These are phyloP conservation scores for Rhododendron molle DNA, from an alignment of 148 eudicot species.

Conservation along the genomic window DNA sequence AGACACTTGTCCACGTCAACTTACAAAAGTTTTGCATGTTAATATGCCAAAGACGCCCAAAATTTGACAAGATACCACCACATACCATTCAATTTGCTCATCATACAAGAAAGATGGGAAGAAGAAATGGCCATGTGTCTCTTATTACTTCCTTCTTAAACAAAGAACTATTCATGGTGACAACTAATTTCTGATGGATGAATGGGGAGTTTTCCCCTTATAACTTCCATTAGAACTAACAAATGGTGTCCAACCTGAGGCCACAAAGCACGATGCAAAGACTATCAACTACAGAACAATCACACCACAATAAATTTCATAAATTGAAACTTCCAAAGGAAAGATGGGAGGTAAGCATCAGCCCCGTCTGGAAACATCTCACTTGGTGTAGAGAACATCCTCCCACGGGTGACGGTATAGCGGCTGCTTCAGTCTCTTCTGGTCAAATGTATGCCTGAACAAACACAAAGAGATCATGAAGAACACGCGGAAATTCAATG, in stretches of 20 bases:
- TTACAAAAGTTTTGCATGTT: not conserved
- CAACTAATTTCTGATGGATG: not conserved
- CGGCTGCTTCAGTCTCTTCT: conserved; percentile 98
- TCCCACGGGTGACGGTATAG: conserved; percentile 99
- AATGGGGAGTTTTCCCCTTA: not conserved
- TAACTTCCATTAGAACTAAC: not conserved
- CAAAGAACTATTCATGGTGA: not conserved
- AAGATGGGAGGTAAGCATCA: conserved; percentile 4
- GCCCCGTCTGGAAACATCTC: conserved; percentile 25
- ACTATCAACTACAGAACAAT: conserved; percentile 13
- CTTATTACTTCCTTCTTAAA: not conserved
- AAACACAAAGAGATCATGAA: not conserved
- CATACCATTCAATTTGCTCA: not conserved
- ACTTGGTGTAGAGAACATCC: conserved; percentile 97
- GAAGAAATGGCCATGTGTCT: not conserved
- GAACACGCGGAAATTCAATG: not conserved
- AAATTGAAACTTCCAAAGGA: not conserved
- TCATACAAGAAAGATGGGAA: not conserved
- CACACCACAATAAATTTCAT: conserved; percentile 6
- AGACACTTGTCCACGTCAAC: not conserved
- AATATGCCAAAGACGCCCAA: not conserved
- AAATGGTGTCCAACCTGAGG: conserved; percentile 2
- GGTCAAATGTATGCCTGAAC: conserved; percentile 94
- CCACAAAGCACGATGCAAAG: not conserved
- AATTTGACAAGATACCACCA: not conserved